phyloP scores from a whole-genome alignment of 2,329 filamentous ascomycete genomes.

The Orbilia ellipsospora region DNA sequence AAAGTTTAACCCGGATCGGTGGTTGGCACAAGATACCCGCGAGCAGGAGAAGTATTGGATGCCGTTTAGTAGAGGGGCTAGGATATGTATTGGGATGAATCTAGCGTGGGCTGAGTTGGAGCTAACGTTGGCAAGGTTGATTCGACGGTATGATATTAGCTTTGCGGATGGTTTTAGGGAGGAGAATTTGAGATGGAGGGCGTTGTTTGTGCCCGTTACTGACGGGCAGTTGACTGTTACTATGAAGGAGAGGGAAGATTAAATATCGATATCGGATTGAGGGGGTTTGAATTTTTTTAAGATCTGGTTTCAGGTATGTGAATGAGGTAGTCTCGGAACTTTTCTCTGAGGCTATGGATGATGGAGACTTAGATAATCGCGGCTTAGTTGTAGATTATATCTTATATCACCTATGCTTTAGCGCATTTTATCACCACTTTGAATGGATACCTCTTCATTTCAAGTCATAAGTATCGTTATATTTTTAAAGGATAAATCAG shows the following conservation, averaged over 20 bases:
- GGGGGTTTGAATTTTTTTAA: background rate
- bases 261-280: background rate
- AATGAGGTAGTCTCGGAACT: too few relatives aligned
- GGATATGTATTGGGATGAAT: constrained; percentile 45
- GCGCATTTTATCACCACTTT: too few relatives aligned
- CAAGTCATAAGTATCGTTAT: too few relatives aligned
- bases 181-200: constrained; percentile 42
- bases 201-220: constrained; percentile 40
- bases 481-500: too few relatives aligned
- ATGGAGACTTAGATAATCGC: too few relatives aligned
- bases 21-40: constrained; percentile 30
- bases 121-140: constrained; percentile 32
- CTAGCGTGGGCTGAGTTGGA: constrained; percentile 38
- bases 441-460: too few relatives aligned
- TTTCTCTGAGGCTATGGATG: too few relatives aligned
- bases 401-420: too few relatives aligned
- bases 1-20: constrained; percentile 35
- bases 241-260: constrained; percentile 43
- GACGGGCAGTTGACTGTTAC: constrained; percentile 26
- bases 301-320: background rate
- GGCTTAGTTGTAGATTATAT: too few relatives aligned
- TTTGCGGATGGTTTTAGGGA: constrained; percentile 34
- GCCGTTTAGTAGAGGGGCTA: constrained; percentile 39
- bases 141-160: constrained; percentile 37
- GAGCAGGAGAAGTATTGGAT: constrained; percentile 46